Conservation (phyloP, 1,284 basidiomycete species). For the Cutaneotrichosporon sp. region DNA sequence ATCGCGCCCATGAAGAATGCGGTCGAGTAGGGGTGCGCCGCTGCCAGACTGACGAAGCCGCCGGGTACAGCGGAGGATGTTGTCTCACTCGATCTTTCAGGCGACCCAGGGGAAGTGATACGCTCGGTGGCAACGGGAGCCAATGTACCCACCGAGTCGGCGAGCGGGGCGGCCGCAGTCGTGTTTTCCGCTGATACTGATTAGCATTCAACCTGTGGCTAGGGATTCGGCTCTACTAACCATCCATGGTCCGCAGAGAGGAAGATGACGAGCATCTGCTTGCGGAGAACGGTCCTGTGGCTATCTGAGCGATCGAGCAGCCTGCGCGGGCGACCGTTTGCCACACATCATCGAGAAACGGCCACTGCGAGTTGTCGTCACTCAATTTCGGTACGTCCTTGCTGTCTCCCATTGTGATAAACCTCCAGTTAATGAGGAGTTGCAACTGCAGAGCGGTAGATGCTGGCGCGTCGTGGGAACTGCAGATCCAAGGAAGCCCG, state of each 20-base stretch:
- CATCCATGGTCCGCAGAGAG: too few relatives aligned
- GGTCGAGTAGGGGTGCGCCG: constrained; percentile 15
- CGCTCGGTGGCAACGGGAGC: not conserved
- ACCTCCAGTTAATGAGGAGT: too few relatives aligned
- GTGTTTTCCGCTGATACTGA: not conserved
- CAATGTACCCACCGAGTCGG: too few relatives aligned
- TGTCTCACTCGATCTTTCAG: too few relatives aligned
- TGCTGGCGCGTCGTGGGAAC: too few relatives aligned
- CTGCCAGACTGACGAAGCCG: constrained; percentile 1
- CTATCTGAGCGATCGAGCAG: not conserved
- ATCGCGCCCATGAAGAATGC: constrained; percentile 17
- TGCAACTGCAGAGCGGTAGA: too few relatives aligned
- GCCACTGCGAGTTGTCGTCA: not conserved
- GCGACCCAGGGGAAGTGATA: not conserved
- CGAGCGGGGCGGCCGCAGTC: too few relatives aligned
- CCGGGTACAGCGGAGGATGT: constrained; percentile 4
- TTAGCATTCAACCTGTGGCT: not conserved
- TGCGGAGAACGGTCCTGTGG: not conserved
- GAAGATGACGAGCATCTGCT: not conserved
- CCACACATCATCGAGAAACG: not conserved
- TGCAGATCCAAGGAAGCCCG: too few relatives aligned
- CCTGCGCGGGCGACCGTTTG: not conserved
- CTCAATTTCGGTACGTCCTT: too few relatives aligned
- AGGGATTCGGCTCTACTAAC: too few relatives aligned
- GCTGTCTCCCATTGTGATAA: too few relatives aligned